Evolutionary conservation across 371 early-diverging fungal genomes (phyloP), one percentile per base, ranked within the genome.

Genomic region (Saksenaea vasiformis): DNA sequence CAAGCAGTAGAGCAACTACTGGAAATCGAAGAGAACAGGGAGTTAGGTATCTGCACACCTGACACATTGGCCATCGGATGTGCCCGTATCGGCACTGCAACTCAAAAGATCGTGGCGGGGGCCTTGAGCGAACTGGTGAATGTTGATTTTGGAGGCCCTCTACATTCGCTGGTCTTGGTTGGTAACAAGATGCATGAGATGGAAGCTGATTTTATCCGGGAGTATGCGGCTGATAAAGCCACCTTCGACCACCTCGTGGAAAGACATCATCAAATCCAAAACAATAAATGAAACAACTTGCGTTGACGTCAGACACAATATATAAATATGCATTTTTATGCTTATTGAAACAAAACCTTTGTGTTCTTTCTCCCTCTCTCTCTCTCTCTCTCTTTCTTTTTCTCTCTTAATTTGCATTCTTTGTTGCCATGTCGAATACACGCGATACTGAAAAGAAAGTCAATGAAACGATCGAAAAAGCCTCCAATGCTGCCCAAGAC

Each of bases 81-180:
- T 61, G 96, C 97, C 19, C 91, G 99, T 31, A 88, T 99, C 61
- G 99, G 99, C 3, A 87, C 90, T 14, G 70, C 84, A 0, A 90
- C 90, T 22, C 95, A 98, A 78, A 80, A 89, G 69, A 87, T 93
- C 63, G 80, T 80, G n/a, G 90, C 93, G 31, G 99, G 97, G 28
- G 95, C 95, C 4, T 83, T 98, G 60, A 77, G 84, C 43, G 92
- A 98, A 70, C 79, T 99, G 54, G 64, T 87, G 11, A 73, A 85
- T 7, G 87, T 77, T 5, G 98, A 98, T 67, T 96, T 98, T 82
- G 99, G 99, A 7, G 86, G 84, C 24, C 99, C 99, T 37, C 79
- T 99, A 8, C 99, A 99, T 79, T 98, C 98, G 17, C 80, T 99
- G 14, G 95, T 99, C 15, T 65, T 93, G 35, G 87, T 98, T 54